phyloP scores from a whole-genome alignment of 2,329 filamentous ascomycete genomes.

The Pleoardoris graminearum region DNA sequence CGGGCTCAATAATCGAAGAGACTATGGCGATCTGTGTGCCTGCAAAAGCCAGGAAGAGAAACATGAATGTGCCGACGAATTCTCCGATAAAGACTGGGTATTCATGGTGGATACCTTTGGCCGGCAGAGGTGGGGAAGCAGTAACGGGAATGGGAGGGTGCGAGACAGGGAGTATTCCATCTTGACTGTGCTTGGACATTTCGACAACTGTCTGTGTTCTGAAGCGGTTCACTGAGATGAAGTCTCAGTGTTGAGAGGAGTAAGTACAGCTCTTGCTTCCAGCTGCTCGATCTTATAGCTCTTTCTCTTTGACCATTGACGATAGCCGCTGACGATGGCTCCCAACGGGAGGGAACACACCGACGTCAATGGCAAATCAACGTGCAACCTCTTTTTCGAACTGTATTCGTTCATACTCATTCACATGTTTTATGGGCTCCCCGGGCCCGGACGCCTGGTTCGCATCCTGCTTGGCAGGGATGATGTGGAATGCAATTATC shows the following conservation, averaged over 20 bases:
- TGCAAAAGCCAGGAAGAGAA: slow-evolving; percentile 1
- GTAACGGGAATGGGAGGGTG: background rate
- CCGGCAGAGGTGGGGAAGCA: background rate
- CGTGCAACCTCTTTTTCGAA: slow-evolving; percentile 1
- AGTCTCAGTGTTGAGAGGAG: background rate
- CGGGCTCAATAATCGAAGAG: background rate
- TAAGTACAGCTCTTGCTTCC: background rate
- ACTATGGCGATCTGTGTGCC: slow-evolving; percentile 4
- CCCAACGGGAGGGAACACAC: background rate
- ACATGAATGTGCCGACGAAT: slow-evolving; percentile 4
- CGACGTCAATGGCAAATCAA: background rate
- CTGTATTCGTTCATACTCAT: background rate
- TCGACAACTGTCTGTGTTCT: background rate
- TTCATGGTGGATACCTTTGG: slow-evolving; percentile 3
- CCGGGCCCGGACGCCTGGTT: background rate
- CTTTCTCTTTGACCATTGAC: background rate
- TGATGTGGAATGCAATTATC: background rate
- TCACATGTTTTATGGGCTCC: too few species aligned
- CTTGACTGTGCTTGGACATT: slow-evolving; percentile 1
- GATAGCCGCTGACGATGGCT: background rate
- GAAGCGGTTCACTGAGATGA: background rate
- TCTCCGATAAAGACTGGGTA: slow-evolving; percentile 6
- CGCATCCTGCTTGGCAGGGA: too few species aligned
- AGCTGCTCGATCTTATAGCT: slow-evolving; percentile 1
- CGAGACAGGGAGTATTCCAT: background rate